Base-by-base conservation (phyloP, 192 early-diverging fungal species). In the Mortierella hygrophila region DNA sequence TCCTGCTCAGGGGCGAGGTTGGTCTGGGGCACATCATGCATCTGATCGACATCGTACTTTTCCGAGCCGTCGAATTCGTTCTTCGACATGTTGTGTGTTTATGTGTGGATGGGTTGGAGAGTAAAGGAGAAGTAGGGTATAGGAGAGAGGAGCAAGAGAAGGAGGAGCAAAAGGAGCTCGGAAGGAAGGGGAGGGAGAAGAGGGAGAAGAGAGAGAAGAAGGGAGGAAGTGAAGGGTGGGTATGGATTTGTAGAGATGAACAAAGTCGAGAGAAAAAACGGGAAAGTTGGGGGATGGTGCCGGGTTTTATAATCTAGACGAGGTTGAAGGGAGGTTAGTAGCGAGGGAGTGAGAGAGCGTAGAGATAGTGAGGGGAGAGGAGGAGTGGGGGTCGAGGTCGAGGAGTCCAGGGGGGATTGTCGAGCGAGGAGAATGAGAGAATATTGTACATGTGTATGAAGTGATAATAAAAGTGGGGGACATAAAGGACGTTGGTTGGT, bases 171-270 rank as follows among this genome's bases (percentile, higher is more conserved):
- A 47, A 44, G 40, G 26, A 6, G 60, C 60, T 68, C 26, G 15
- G 68, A 40, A 38, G 63, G 49, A 4, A 32, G 37, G 29, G 71
- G 49, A 3, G 55, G 65, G 16, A 40, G 32, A 35, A 52, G 32
- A 32, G 52, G 52, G 35, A 32, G 68, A 21, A 37, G 68, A 18
- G 47, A 15, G 16, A 49, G 52, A 71, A 46, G 11, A 0, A 32
- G 41, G 46, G 26, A 68, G 29, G 26, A 44, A 60, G 10, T 16
- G n/a, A 47, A 55, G 32, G 78, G 46, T 52, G 18, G 54, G 78
- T 72, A 73, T 79, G 78, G 78, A 79, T 79, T 79, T 79, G 78
- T 73, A 73, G 78, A n/a, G 37, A 11, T 41, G 37, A 73, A 79
- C 78, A 79, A 79, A 79, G 78, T 79, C 78, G 42, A 79, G 70